These are phyloP conservation scores for Paecilomyces variotii DNA, from an alignment of 2,329 filamentous ascomycete genomes.

Conservation along the genomic window DNA sequence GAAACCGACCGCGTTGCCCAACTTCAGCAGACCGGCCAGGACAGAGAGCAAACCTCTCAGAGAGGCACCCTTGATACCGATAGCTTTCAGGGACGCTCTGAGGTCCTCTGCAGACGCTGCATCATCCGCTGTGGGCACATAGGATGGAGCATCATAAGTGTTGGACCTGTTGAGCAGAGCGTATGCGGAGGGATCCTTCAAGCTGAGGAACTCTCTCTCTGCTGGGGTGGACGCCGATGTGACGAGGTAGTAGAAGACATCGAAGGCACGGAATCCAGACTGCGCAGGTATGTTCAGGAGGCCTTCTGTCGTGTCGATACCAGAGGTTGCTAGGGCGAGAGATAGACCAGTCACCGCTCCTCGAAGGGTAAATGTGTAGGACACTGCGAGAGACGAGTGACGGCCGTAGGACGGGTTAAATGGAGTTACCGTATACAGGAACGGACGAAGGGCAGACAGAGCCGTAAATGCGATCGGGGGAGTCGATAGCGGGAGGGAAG, in stretches of 20 bases:
- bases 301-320: slow-evolving; percentile 75
- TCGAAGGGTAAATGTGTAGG: slow-evolving; percentile 70
- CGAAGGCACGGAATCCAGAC: slow-evolving; percentile 81
- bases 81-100: slow-evolving; percentile 72
- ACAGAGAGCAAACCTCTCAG: slow-evolving; percentile 79
- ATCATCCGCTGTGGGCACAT: slow-evolving; percentile 88
- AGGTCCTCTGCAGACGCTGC: slow-evolving; percentile 90
- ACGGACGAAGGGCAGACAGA: slow-evolving; percentile 73
- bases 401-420: slow-evolving; percentile 78
- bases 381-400: slow-evolving; percentile 72
- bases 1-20: slow-evolving; percentile 85
- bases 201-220: slow-evolving; percentile 78
- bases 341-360: slow-evolving; percentile 70
- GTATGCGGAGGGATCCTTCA: slow-evolving; percentile 71
- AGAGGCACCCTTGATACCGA: slow-evolving; percentile 83
- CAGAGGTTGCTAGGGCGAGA: slow-evolving; percentile 73
- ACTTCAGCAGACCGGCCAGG: slow-evolving; percentile 77
- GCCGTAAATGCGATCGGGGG: slow-evolving; percentile 70
- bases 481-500: slow-evolving; percentile 69
- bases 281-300: slow-evolving; percentile 73
- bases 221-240: slow-evolving; percentile 83
- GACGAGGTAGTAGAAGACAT: slow-evolving; percentile 95
- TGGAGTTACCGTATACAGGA: slow-evolving; percentile 79
- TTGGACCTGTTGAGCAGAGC: slow-evolving; percentile 70
- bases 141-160: slow-evolving; percentile 78